Evolutionary conservation across 441 rosid genomes (phyloP), one percentile per base, ranked within the genome.

Genomic region (Pelargonium australe): DNA sequence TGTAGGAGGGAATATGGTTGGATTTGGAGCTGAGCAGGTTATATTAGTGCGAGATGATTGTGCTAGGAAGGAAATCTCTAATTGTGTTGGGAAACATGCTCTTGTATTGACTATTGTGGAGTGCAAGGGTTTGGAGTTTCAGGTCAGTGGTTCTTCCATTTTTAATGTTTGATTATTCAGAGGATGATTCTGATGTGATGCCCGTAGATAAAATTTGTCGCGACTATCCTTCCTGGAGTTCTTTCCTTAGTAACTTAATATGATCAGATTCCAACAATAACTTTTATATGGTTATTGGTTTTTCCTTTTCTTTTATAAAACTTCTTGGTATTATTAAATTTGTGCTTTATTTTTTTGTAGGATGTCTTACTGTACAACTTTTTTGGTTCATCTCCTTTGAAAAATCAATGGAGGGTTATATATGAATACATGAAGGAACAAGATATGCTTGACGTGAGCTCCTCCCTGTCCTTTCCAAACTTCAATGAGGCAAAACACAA

Each of bases 121-220:
- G 70, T 81, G 88, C 79, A 83, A 83, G 75, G 88, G 86, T 64
- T 73, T 85, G 47, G 87, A 87, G 68, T 87, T 87, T 77, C 87
- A 84, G 88, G 92, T 83, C 4, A 65, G 72, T 62, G 8, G 3
- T 74, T 5, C 40, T 23, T 31, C 53, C 51, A 62, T 0, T 62
- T n/a, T 23, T 57, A 4, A 1, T 16, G 19, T 16, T 11, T 55
- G 11, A 17, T 25, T 28, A 41, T 20, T 5, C 64, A 45, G 28
- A 19, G 70, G 17, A 17, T n/a, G 34, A 19, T 23, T 9, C 12
- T 57, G 10, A 40, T 16, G 53, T 4, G 25, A 58, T 60, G 64
- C 64, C 20, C 28, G 4, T 2, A 17, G 28, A 19, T 57, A 14
- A 45, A 10, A 45, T 45, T 45, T 58, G 63, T 19, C 19, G 1